These are phyloP conservation scores for Mucor velutinosus DNA, from an alignment of 371 early-diverging fungal species.

Conservation along the genomic window DNA sequence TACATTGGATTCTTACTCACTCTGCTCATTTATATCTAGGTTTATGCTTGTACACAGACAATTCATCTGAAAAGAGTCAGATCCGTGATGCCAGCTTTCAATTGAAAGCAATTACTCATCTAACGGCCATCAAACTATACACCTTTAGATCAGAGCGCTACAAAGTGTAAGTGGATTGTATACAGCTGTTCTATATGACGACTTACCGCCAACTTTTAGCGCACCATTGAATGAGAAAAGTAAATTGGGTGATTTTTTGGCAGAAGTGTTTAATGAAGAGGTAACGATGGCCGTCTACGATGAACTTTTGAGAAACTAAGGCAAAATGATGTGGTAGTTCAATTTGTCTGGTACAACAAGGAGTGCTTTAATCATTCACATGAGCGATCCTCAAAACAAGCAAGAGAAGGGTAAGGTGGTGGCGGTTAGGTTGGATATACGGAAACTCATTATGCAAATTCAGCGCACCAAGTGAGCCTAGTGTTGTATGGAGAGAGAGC, in stretches of 20 bases:
- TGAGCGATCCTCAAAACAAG: not conserved
- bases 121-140: constrained; percentile 7
- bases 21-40: not conserved
- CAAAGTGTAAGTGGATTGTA: not conserved
- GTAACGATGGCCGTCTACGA: not conserved
- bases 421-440: not conserved
- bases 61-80: not conserved
- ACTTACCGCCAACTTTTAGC: not conserved
- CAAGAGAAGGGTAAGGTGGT: not conserved
- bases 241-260: not conserved
- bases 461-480: not conserved
- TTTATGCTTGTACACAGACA: constrained; percentile 4
- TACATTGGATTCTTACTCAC: not conserved
- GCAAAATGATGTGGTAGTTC: not conserved
- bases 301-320: not conserved
- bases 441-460: not conserved
- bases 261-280: constrained; percentile 7
- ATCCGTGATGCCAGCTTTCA: not conserved
- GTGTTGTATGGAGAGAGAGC: not conserved
- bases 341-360: constrained; percentile 12
- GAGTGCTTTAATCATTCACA: constrained; percentile 6
- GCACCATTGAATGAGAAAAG: not conserved
- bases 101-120: not conserved
- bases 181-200: not conserved
- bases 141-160: constrained; percentile 2